phyloP scores from a whole-genome alignment of 768 basidiomycete genomes.

The Calocera cornea region DNA sequence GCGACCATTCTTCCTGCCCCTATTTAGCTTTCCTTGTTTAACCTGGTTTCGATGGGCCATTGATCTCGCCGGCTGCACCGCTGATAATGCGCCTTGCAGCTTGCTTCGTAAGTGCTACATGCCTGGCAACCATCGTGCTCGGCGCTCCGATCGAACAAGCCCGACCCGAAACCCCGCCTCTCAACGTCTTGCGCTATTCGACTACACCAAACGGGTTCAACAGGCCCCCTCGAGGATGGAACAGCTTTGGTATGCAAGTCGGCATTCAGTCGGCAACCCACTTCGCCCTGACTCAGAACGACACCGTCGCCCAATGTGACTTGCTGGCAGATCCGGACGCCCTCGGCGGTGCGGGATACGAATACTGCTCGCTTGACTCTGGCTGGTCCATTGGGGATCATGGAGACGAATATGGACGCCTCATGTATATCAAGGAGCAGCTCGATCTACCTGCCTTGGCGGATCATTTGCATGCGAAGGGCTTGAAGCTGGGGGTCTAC shows the following conservation, averaged over 20 bases:
- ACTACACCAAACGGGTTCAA: constrained; percentile 3
- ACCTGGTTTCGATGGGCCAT: not conserved
- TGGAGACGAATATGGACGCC: constrained; percentile 3
- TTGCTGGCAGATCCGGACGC: not conserved
- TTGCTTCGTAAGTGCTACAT: not conserved
- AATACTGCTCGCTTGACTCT: constrained; percentile 8
- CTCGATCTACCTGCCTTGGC: constrained; percentile 3
- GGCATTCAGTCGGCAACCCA: not conserved
- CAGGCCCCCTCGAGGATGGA: constrained; percentile 4
- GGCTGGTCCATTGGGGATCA: constrained; percentile 6
- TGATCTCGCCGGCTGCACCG: not conserved
- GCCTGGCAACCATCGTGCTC: not conserved
- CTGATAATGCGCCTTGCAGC: not conserved
- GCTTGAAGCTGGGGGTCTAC: constrained; percentile 6
- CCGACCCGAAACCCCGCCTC: not conserved
- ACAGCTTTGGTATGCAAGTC: constrained; percentile 6
- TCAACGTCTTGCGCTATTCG: not conserved
- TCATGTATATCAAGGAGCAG: not conserved
- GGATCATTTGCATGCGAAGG: constrained; percentile 1
- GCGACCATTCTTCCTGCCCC: no score
- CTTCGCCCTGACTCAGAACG: not conserved
- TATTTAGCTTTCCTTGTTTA: no score
- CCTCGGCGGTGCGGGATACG: not conserved
- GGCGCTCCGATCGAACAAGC: not conserved
- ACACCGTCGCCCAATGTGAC: not conserved